phyloP scores from a whole-genome alignment of 441 rosid species.

The Manihot esculenta region DNA sequence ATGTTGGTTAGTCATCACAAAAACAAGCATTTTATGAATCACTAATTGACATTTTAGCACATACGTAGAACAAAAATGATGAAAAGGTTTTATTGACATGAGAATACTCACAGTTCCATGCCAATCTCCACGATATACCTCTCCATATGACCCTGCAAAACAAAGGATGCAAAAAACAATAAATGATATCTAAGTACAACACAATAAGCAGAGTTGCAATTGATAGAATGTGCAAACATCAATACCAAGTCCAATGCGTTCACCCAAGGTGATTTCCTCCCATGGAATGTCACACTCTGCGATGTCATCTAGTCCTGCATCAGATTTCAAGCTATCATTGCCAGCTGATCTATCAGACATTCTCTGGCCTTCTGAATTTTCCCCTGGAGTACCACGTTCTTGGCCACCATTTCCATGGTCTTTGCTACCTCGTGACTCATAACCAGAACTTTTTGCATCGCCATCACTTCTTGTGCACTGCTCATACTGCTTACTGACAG shows the following conservation, averaged over 20 bases:
- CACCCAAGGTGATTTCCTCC: conserved; percentile 91
- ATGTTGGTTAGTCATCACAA: not conserved
- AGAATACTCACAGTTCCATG: conserved; percentile 85
- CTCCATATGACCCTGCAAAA: conserved; percentile 93
- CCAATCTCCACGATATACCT: conserved; percentile 96
- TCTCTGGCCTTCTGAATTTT: conserved; percentile 62
- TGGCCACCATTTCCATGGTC: conserved; percentile 47
- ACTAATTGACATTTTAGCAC: conserved; percentile 11
- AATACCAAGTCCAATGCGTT: conserved; percentile 97
- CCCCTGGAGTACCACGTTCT: conserved; percentile 39
- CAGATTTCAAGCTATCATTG: conserved; percentile 65
- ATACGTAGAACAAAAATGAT: conserved; percentile 4
- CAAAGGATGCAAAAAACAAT: conserved; percentile 23
- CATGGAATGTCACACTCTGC: conserved; percentile 89
- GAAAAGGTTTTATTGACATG: conserved; percentile 16
- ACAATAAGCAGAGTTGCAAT: conserved; percentile 22
- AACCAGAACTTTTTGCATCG: conserved; percentile 49
- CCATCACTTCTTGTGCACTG: conserved; percentile 51
- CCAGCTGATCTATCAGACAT: conserved; percentile 62
- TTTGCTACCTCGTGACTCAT: conserved; percentile 50
- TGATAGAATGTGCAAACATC: conserved; percentile 25
- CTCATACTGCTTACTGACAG: conserved; percentile 70
- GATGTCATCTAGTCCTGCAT: conserved; percentile 68
- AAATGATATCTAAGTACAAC: not conserved
- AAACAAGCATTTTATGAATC: conserved; percentile 10